Percentiles rank a stretch among this genome's conserved stretches.
Conservation (phyloP, 1,284 basidiomycete species). For the Austroboletus niveus region DNA sequence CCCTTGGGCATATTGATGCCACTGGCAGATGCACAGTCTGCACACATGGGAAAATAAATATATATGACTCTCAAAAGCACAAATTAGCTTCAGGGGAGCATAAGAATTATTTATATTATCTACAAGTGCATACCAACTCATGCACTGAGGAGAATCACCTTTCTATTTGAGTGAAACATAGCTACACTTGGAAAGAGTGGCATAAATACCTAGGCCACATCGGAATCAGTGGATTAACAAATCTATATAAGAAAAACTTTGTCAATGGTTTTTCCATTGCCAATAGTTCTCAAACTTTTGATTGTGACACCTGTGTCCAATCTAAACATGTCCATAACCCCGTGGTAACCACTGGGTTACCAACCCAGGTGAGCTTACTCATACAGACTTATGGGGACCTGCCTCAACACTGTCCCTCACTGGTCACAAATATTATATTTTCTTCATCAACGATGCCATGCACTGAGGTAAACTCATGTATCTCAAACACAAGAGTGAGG, state of each 20-base stretch:
- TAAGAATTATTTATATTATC: not conserved
- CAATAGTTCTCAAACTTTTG: not conserved
- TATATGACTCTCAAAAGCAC: too few species aligned
- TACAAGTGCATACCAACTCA: not conserved
- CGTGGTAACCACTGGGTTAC: not conserved
- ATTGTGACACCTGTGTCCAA: not conserved
- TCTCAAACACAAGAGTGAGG: not conserved
- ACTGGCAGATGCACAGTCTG: not conserved
- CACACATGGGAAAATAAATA: not conserved
- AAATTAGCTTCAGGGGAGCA: not conserved
- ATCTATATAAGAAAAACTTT: not conserved
- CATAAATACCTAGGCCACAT: constrained; percentile 1
- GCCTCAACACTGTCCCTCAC: not conserved
- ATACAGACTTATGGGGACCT: constrained; percentile 2
- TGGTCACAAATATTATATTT: constrained; percentile 5
- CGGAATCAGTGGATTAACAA: not conserved
- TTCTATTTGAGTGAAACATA: not conserved
- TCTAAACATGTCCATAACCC: not conserved
- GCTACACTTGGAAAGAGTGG: constrained; percentile 8
- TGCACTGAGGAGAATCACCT: not conserved
- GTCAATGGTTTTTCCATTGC: not conserved
- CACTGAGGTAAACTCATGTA: not conserved
- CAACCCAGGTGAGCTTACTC: not conserved
- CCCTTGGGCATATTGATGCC: too few species aligned
- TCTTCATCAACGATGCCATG: constrained; percentile 3